Evolutionary conservation across 2,329 filamentous ascomycete species (phyloP).

Genomic region (Fusarium beomiforme): DNA sequence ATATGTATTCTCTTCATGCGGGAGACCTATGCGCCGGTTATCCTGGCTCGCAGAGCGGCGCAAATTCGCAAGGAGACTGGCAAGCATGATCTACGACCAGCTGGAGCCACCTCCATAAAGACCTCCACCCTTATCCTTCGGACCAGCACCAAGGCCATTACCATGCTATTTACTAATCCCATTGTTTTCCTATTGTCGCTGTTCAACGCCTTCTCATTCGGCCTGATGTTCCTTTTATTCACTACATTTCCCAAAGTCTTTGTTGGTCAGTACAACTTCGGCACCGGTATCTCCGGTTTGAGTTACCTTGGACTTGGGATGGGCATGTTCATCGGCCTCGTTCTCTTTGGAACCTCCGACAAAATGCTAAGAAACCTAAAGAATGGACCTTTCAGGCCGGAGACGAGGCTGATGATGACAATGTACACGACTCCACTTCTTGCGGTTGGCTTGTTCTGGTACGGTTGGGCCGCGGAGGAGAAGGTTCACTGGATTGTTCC

Average conservation of each 20-base stretch:
- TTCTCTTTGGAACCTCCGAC: neutral
- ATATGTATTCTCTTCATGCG: neutral
- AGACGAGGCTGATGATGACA: neutral
- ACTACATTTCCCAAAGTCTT: neutral
- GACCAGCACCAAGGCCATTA: neutral
- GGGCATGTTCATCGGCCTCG: neutral
- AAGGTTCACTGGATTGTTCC: neutral
- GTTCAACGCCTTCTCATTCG: neutral
- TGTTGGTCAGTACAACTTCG: neutral
- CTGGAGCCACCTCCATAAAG: neutral
- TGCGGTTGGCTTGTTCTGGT: neutral
- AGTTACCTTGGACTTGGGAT: neutral
- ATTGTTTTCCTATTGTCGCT: neutral
- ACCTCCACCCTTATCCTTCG: neutral
- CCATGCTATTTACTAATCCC: neutral
- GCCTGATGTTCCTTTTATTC: neutral
- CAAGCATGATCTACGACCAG: neutral
- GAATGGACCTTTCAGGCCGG: neutral
- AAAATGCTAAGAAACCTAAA: neutral
- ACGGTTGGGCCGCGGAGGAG: neutral
- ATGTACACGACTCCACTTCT: neutral
- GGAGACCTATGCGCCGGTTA: neutral
- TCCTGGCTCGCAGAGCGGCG: neutral
- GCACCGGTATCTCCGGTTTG: neutral
- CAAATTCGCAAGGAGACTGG: neutral